Base-by-base conservation (phyloP, 352 stramenopile species). In the Phytophthora fragariaefolia region DNA sequence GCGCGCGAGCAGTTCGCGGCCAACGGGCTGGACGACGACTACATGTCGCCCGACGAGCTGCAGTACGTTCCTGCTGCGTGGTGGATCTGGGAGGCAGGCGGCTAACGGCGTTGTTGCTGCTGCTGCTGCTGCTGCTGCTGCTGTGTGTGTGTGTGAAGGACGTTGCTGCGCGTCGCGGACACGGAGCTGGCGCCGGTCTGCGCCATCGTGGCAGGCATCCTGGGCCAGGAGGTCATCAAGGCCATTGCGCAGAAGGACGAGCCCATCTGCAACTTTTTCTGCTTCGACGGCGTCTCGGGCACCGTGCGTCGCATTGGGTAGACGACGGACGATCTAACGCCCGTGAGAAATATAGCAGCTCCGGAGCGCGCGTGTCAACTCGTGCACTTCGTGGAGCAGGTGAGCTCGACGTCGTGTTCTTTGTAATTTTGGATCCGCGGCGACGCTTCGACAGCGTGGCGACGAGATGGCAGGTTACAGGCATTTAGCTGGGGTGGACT, bases 161-260 rank as follows among this genome's bases (percentile, higher is more conserved):
- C 73, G 27, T 66, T 96, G 7, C 66, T 77, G 6, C 54, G 67
- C 12, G 75, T 87, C 43, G 68, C 74, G 3, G 51, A 80, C 17
- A 66, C 80, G 10, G 84, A 96, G 45, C 60, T 99, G 23, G 91
- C 91, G 50, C 96, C 97, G 1, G 87, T 99, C 32, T 98, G 92
- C 63, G 96, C 97, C 23, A 97, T 99, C 26, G 72, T 99, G 43
- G 98, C 97, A 18, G 97, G 98, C 26, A 94, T 99, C 42, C 60
- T 99, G 40, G 97, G 97, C 5, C 98, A 99, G 71, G 98, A 99
- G 85, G 83, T 99, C 36, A 97, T 99, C 79, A 99, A 99, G 76
- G 92, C 92, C n/a, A 94, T 99, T 36, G 98, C 91, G 53, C 90
- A 95, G 46, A 98, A 98, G 69, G 97, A 98, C 74, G 91, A 98